Evolutionary conservation across 768 basidiomycete species (phyloP).

Genomic region (Rubroboletus pulcherrimus): DNA sequence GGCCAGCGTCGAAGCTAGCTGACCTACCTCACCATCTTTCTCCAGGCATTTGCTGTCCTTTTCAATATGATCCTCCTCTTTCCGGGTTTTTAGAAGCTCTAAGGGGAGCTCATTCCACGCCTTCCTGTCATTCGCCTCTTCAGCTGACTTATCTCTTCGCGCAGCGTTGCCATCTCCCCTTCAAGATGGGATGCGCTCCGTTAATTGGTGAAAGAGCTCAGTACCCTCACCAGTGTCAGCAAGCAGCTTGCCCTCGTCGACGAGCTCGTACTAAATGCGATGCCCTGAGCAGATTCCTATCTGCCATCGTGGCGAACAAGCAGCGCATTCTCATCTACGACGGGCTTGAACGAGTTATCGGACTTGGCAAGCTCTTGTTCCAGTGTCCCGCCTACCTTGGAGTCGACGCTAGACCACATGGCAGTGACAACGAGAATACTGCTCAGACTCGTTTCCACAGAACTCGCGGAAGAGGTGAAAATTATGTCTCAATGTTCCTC

Average conservation of each 20-base stretch:
- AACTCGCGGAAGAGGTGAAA: neutral
- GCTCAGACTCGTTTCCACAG: neutral
- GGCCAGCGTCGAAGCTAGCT: too few species aligned
- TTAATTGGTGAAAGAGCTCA: neutral
- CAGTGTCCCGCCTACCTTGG: neutral
- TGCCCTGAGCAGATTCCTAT: too few species aligned
- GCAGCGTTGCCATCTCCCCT: too few species aligned
- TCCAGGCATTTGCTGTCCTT: neutral
- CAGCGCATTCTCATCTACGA: neutral
- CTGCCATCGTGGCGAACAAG: neutral
- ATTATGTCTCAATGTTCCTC: neutral
- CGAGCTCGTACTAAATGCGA: neutral
- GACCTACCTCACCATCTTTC: neutral
- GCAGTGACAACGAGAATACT: neutral
- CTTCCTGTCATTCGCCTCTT: too few species aligned
- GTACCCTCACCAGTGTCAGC: neutral
- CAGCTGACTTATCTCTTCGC: too few species aligned
- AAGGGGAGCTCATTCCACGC: too few species aligned
- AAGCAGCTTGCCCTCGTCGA: neutral
- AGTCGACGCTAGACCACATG: neutral
- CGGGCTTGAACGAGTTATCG: neutral
- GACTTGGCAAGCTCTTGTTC: neutral
- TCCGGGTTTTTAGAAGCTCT: too few species aligned
- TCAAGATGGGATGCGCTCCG: too few species aligned
- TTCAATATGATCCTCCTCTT: too few species aligned